Evolutionary conservation across 176 grass and related monocot species (phyloP).

Genomic region (Coix lacrymajobi): DNA sequence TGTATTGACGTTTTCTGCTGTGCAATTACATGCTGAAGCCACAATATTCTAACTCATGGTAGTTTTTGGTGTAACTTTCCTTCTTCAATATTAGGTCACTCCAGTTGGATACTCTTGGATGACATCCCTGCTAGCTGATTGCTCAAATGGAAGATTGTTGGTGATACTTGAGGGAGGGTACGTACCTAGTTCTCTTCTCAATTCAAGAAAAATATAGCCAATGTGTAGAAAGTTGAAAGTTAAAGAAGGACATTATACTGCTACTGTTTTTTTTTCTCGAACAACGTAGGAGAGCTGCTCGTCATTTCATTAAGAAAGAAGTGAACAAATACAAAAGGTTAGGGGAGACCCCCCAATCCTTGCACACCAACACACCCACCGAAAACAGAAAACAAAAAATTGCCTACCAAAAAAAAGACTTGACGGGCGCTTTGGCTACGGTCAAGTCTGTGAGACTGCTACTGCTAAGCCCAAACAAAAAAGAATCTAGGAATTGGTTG

Average conservation of each 20-base stretch:
- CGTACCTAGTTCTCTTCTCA: conserved; percentile 11
- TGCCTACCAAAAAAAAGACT: no score
- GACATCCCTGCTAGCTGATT: conserved; percentile 68
- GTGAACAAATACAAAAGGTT: no score
- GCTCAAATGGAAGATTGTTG: conserved; percentile 73
- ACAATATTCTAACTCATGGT: background rate
- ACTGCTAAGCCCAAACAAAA: background rate
- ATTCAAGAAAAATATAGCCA: background rate
- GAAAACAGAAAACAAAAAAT: no score
- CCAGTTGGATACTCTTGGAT: conserved; percentile 83
- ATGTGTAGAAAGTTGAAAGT: background rate
- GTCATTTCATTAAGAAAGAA: no score
- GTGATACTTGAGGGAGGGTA: conserved; percentile 98
- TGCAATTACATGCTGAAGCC: background rate
- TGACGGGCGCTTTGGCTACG: no score
- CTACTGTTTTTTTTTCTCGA: no score
- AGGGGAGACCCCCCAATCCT: no score
- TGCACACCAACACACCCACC: no score
- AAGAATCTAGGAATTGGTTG: background rate
- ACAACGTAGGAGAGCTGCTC: no score
- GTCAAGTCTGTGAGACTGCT: no score
- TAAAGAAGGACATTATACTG: background rate
- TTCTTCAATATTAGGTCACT: conserved; percentile 63
- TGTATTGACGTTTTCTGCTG: background rate
- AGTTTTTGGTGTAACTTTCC: conserved; percentile 15